Evolutionary conservation across 73 alveolate genomes (phyloP), one percentile per base, ranked within the genome.

Genomic region (Paramecium sonneborni): DNA sequence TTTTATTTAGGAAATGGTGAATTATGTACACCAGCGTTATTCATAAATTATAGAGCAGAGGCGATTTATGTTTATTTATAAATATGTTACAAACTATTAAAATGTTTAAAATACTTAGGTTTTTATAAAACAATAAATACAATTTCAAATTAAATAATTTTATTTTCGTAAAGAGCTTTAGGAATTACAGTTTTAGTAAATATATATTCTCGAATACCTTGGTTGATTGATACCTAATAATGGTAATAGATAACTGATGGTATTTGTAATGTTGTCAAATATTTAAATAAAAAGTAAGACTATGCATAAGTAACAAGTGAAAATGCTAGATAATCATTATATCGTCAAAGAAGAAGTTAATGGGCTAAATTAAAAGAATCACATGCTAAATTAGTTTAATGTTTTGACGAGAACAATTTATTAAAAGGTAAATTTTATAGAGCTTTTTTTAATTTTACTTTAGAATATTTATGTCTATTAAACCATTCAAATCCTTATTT

Each of bases 171-270:
- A 15, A 72, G 86, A 37, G 86, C 44, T 2, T 37, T 72, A 34
- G 86, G 35, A 35, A 72, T 72, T 35, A 37, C 58, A 14, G 44
- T 23, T 1, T 9, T 72, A 28, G 44, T 72, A 3, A 72, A 72
- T 7, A 41, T 72, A 12, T 72, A 72, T 72, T 35, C 55, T 12
- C 20, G 32, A 21, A 72, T 72, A 34, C 86, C 86, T 34, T 72
- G 86, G 86, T 72, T 12, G 12, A 30, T 72, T 35, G 86, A 72
- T 14, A 21, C 86, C 4, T 35, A 34, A 7, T 37, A 30, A 72
- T 72, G 57, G 52, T 72, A 72, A 72, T 72, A 35, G 20, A 35
- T 72, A 35, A 72, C 57, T 12, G 86, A 72, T 72, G 86, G 57
- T 0, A 34, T 72, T 5, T 72, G 86, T 72, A 72, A 32, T 35